Evolutionary conservation across 1,139 yeast species (phyloP).

Genomic region (Suhomyces anneliseae): DNA sequence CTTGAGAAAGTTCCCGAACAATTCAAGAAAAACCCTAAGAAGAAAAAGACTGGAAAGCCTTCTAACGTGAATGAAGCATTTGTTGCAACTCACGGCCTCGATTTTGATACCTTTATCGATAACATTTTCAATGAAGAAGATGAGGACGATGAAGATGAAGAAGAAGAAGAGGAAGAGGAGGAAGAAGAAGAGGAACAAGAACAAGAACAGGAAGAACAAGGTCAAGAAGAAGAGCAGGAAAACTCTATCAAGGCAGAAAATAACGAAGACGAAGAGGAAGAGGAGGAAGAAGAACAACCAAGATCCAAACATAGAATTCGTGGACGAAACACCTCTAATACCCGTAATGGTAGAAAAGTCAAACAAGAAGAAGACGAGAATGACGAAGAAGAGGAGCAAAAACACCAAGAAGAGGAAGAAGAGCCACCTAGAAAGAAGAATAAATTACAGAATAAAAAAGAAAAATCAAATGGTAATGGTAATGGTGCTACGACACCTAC

Average conservation of each 20-base stretch:
- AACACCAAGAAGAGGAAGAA: constrained; percentile 3
- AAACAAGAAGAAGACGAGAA: constrained; percentile 5
- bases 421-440: constrained; percentile 1
- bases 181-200: constrained; percentile 29
- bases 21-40: constrained; percentile 17
- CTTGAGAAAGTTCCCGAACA: constrained; percentile 33
- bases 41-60: constrained; percentile 28
- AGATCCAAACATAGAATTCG: constrained; percentile 11
- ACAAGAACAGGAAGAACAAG: constrained; percentile 20
- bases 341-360: constrained; percentile 9
- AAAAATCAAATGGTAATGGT: constrained; percentile 4
- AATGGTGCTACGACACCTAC: constrained; percentile 7
- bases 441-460: constrained; percentile 2
- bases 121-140: constrained; percentile 25
- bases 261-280: constrained; percentile 17
- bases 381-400: neutral
- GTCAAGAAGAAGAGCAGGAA: constrained; percentile 12
- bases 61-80: constrained; percentile 41
- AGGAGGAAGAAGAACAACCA: constrained; percentile 3
- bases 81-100: constrained; percentile 39
- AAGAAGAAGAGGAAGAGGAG: constrained; percentile 30
- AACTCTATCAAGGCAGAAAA: constrained; percentile 7
- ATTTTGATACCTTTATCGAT: constrained; percentile 42
- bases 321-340: constrained; percentile 6
- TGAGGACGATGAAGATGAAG: constrained; percentile 27